These are phyloP conservation scores for Ceratocystiopsis minuta DNA, from an alignment of 2,329 filamentous ascomycete species.

Conservation along the genomic window DNA sequence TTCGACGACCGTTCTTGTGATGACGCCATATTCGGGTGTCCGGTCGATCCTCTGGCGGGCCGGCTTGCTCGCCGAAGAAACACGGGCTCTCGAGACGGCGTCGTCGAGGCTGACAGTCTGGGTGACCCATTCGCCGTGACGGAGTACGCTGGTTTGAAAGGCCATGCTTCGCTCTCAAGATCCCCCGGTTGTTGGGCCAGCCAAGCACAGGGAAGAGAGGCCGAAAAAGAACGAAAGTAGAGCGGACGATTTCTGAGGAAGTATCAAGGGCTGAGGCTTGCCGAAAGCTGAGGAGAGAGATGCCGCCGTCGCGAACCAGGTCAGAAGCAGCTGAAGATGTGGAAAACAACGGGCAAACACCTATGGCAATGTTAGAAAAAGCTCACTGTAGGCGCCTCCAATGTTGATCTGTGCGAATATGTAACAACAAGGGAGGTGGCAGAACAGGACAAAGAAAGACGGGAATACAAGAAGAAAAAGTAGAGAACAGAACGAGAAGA, in stretches of 20 bases:
- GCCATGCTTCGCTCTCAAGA: constrained; percentile 18
- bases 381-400: too few species aligned
- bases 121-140: constrained; percentile 39
- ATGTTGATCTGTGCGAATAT: too few species aligned
- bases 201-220: neutral
- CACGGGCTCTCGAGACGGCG: constrained; percentile 22
- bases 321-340: too few species aligned
- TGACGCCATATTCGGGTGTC: constrained; percentile 45
- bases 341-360: too few species aligned
- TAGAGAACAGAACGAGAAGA: neutral
- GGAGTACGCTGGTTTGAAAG: constrained; percentile 35
- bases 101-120: constrained; percentile 27
- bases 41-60: constrained; percentile 15
- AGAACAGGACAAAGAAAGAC: neutral
- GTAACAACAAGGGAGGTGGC: neutral
- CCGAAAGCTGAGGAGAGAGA: neutral
- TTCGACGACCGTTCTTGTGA: constrained; percentile 61
- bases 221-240: neutral
- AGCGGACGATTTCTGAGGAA: neutral
- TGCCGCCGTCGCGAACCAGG: neutral
- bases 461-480: neutral
- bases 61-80: constrained; percentile 12
- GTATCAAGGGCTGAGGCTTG: neutral
- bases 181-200: too few species aligned
- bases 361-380: neutral